Evolutionary conservation across 106 monocot species (phyloP).

Genomic region (Phalaenopsis equestris): DNA sequence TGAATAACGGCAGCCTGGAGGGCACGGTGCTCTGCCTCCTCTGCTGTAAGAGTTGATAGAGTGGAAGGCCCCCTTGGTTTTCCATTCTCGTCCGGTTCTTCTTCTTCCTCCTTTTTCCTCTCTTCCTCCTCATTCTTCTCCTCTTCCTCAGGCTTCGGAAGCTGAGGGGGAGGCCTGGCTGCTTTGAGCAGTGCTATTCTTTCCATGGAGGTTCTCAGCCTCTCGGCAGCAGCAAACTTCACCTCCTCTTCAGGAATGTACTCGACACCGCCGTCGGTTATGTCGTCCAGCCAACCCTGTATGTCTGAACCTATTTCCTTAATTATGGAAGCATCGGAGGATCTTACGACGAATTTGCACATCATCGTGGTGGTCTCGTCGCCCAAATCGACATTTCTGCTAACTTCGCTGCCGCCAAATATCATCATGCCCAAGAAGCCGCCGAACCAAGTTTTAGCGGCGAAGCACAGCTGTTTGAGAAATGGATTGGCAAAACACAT

Average conservation of each 20-base stretch:
- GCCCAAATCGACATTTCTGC: constrained; percentile 91
- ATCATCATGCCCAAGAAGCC: constrained; percentile 98
- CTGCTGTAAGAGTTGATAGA: constrained; percentile 73
- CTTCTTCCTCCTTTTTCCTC: constrained; percentile 34
- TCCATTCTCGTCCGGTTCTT: constrained; percentile 44
- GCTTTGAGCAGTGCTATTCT: constrained; percentile 82
- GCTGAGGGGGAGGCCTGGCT: constrained; percentile 58
- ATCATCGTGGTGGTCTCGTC: constrained; percentile 98
- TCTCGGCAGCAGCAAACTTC: constrained; percentile 71
- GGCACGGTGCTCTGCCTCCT: constrained; percentile 92
- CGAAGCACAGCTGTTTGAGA: constrained; percentile 63
- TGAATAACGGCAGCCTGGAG: constrained; percentile 91
- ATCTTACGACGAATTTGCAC: constrained; percentile 90
- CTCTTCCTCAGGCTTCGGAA: constrained; percentile 35
- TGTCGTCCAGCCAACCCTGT: constrained; percentile 87
- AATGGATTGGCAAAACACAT: background rate
- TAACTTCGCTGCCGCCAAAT: constrained; percentile 96
- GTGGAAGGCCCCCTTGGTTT: constrained; percentile 73
- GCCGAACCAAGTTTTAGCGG: constrained; percentile 97
- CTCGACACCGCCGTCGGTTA: constrained; percentile 84
- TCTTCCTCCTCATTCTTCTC: constrained; percentile 28
- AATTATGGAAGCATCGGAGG: constrained; percentile 80
- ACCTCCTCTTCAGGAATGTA: constrained; percentile 97
- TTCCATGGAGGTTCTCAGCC: constrained; percentile 83
- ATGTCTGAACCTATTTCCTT: constrained; percentile 80